Conservation (phyloP, 768 basidiomycete genomes). For the Hydnomerulius pinastri region DNA sequence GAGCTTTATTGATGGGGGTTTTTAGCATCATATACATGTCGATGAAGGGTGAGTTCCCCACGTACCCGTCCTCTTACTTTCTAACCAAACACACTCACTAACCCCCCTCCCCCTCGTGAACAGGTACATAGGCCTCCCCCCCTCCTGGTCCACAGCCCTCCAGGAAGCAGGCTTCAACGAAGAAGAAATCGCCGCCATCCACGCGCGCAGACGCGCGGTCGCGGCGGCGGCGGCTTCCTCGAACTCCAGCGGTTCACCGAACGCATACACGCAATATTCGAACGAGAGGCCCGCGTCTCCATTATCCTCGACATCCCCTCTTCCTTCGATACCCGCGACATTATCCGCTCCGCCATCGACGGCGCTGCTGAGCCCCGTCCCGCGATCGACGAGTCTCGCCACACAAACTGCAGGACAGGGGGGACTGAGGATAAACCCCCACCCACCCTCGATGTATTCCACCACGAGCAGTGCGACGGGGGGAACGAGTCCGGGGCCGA, state of each 20-base stretch:
- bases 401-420: conserved; percentile 5
- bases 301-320: conserved; percentile 10
- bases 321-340: conserved; percentile 4
- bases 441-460: conserved; percentile 16
- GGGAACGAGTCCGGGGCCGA: conserved; percentile 9
- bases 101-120: background rate
- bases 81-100: background rate
- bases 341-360: conserved; percentile 26
- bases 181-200: conserved; percentile 68
- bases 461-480: conserved; percentile 1
- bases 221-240: conserved; percentile 11
- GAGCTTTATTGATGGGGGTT: too few species aligned
- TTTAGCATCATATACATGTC: conserved; percentile 78
- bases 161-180: conserved; percentile 62
- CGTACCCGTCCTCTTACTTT: conserved; percentile 2
- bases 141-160: conserved; percentile 70
- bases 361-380: conserved; percentile 19
- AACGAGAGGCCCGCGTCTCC: conserved; percentile 16
- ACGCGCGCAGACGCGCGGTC: conserved; percentile 36
- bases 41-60: conserved; percentile 64
- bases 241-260: conserved; percentile 11
- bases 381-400: conserved; percentile 26
- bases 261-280: conserved; percentile 1
- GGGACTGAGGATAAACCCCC: conserved; percentile 5
- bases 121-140: conserved; percentile 67